phyloP scores from a whole-genome alignment of 2,329 filamentous ascomycete genomes.

The Dactylellina leptospora region DNA sequence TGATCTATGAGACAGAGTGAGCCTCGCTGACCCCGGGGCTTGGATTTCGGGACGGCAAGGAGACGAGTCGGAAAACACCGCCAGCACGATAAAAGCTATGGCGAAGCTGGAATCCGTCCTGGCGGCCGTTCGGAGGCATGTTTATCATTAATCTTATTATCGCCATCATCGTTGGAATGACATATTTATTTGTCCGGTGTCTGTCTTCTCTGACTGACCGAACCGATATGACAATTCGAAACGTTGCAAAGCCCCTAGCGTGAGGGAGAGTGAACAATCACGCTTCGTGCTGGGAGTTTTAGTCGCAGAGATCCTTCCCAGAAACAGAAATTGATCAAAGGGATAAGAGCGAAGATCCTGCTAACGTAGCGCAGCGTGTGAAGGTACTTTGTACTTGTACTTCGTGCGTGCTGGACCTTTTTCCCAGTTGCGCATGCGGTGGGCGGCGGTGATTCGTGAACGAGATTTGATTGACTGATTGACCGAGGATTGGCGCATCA shows the following conservation, averaged over 20 bases:
- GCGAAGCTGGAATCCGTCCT: too few relatives aligned
- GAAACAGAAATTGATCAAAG: constrained; percentile 50
- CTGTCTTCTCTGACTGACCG: too few relatives aligned
- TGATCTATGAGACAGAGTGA: background rate
- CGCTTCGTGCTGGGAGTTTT: constrained; percentile 20
- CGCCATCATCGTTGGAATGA: too few relatives aligned
- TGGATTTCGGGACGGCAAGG: too few relatives aligned
- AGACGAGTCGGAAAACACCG: too few relatives aligned
- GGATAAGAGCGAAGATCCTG: constrained; percentile 46
- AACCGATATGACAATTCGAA: constrained; percentile 46
- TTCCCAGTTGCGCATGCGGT: constrained; percentile 26
- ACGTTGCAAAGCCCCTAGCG: constrained; percentile 45
- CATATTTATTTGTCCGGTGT: too few relatives aligned
- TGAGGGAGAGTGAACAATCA: constrained; percentile 31
- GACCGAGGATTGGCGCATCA: constrained; percentile 51
- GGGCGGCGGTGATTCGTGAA: constrained; percentile 32
- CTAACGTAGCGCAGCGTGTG: background rate
- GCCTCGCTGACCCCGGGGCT: too few relatives aligned
- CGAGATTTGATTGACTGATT: constrained; percentile 51
- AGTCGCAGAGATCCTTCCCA: constrained; percentile 46
- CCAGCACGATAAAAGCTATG: too few relatives aligned
- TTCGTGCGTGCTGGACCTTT: too few relatives aligned
- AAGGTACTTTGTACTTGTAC: constrained; percentile 17
- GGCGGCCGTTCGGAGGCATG: too few relatives aligned
- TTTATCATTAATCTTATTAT: too few relatives aligned